These are phyloP conservation scores for Neofusicoccum laricinum DNA, from an alignment of 2,329 filamentous ascomycete genomes.

Conservation along the genomic window DNA sequence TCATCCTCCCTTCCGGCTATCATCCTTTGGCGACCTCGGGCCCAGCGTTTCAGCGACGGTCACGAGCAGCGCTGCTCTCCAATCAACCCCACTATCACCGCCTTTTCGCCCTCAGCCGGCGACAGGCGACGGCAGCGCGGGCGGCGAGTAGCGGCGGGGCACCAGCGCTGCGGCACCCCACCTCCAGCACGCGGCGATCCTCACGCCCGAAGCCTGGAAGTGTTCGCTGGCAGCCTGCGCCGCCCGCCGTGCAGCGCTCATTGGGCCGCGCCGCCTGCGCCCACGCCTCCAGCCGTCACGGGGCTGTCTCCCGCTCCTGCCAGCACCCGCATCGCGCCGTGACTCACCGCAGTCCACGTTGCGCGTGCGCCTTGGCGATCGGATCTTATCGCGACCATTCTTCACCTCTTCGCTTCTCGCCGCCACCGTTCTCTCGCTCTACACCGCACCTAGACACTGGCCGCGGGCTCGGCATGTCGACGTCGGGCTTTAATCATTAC, in stretches of 20 bases:
- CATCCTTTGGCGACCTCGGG: neutral
- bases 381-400: constrained; percentile 11
- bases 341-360: constrained; percentile 8
- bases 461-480: constrained; percentile 12
- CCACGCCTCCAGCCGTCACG: neutral
- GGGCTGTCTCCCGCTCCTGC: constrained; percentile 2
- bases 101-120: neutral
- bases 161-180: neutral
- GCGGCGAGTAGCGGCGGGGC: constrained; percentile 5
- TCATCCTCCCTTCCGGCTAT: constrained; percentile 3
- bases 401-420: constrained; percentile 10
- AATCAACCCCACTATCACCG: constrained; percentile 16
- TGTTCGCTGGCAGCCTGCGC: neutral
- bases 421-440: constrained; percentile 8
- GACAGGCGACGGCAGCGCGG: neutral
- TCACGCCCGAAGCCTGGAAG: constrained; percentile 8
- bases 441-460: constrained; percentile 9
- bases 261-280: neutral
- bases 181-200: neutral
- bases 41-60: constrained; percentile 14
- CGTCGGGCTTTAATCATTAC: constrained; percentile 6
- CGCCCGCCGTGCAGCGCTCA: neutral
- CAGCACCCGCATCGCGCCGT: neutral
- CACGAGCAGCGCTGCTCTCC: constrained; percentile 8
- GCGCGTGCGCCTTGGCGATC: constrained; percentile 6